A percentile compares a stretch with the other conserved stretches of the same genome.
Evolutionary conservation across 2,329 filamentous ascomycete genomes (phyloP).

Genomic region (Alternaria ethzedia): DNA sequence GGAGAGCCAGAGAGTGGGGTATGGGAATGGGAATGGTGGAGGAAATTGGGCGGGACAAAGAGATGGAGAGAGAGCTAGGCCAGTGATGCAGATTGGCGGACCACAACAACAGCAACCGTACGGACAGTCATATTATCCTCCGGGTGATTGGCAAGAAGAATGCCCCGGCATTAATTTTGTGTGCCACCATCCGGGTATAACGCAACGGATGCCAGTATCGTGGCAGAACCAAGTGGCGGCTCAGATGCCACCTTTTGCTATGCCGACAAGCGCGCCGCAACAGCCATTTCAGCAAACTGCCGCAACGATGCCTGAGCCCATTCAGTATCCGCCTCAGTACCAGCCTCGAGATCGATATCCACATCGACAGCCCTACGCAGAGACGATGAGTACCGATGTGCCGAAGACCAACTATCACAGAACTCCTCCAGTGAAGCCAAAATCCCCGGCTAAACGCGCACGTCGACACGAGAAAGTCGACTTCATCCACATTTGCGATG

Average conservation of each 20-base stretch:
- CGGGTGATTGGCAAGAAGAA: background rate
- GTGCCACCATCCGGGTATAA: background rate
- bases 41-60: background rate
- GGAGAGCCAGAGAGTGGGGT: background rate
- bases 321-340: slow-evolving; percentile 1
- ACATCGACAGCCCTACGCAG: background rate
- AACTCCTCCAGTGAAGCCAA: background rate
- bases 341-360: background rate
- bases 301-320: background rate
- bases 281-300: background rate
- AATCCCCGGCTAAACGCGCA: background rate
- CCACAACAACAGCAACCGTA: slow-evolving; percentile 1
- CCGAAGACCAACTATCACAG: background rate
- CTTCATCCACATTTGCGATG: slow-evolving; percentile 30
- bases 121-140: background rate
- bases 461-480: slow-evolving; percentile 14
- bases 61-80: background rate
- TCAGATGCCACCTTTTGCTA: background rate
- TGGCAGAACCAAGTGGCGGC: slow-evolving; percentile 2
- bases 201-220: background rate
- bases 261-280: background rate
- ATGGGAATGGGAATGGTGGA: background rate
- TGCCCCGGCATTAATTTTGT: background rate
- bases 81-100: background rate
- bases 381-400: background rate